Percentiles rank a stretch among this genome's conserved stretches.
These are phyloP conservation scores for Penicillium steckii DNA, from an alignment of 495 filamentous ascomycete genomes.

Conservation along the genomic window DNA sequence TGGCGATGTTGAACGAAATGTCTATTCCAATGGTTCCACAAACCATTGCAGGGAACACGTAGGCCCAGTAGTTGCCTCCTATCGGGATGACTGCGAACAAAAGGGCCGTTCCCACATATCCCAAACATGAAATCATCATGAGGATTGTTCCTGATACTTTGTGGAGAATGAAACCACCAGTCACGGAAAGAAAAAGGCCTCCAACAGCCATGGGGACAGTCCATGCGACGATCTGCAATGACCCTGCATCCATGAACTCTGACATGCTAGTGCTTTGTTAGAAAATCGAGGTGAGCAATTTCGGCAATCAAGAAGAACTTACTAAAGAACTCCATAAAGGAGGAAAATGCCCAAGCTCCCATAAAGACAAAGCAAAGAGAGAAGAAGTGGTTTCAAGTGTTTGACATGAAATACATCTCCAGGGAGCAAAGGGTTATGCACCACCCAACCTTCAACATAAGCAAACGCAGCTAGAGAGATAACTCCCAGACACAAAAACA, in stretches of 20 bases:
- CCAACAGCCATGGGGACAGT: conserved; percentile 73
- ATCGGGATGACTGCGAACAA: conserved; percentile 71
- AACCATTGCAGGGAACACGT: conserved; percentile 79
- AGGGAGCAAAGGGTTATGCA: conserved; percentile 70
- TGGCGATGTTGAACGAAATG: conserved; percentile 78
- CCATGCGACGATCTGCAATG: conserved; percentile 76
- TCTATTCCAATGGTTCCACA: conserved; percentile 80
- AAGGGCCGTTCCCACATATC: conserved; percentile 62
- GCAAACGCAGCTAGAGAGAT: conserved; percentile 55
- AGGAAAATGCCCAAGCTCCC: conserved; percentile 75
- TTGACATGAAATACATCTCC: conserved; percentile 71
- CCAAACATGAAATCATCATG: conserved; percentile 64
- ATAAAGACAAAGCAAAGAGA: conserved; percentile 72
- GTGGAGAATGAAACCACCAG: conserved; percentile 77
- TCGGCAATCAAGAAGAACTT: conserved; percentile 35
- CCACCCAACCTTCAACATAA: conserved; percentile 78
- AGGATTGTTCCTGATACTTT: conserved; percentile 69
- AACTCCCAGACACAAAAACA: conserved; percentile 53
- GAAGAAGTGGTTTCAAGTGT: conserved; percentile 65
- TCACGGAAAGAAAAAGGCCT: conserved; percentile 66
- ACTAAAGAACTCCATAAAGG: conserved; percentile 80
- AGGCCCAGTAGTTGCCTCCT: conserved; percentile 66
- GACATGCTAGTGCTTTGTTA: conserved; percentile 51
- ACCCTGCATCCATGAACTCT: conserved; percentile 60
- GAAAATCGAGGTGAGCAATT: neutral